Percentiles rank a stretch among this genome's conserved stretches.
These are phyloP conservation scores for Colletotrichum tanaceti DNA, from an alignment of 2,329 filamentous ascomycete species.

Conservation along the genomic window DNA sequence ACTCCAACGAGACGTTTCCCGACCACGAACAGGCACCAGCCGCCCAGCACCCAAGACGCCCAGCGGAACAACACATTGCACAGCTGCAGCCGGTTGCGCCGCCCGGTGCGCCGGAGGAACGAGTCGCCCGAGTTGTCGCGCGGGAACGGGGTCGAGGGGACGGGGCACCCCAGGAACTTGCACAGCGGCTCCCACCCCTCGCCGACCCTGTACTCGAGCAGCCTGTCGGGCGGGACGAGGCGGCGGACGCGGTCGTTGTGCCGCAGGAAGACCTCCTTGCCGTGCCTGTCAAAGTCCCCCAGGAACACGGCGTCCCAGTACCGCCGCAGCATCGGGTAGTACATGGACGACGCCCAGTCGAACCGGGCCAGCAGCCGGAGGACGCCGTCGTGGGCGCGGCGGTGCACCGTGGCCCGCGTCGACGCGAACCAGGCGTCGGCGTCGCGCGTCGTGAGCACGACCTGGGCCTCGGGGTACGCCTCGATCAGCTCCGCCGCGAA, in stretches of 20 bases:
- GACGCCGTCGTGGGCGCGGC: slow-evolving; percentile 44
- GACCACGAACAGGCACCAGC: neutral
- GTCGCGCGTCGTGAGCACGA: slow-evolving; percentile 48
- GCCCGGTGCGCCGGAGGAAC: neutral
- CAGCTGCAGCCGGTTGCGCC: neutral
- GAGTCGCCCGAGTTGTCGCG: slow-evolving; percentile 46
- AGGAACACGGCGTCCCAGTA: slow-evolving; percentile 77
- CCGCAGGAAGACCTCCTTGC: slow-evolving; percentile 44
- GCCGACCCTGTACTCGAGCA: slow-evolving; percentile 33
- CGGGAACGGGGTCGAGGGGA: slow-evolving; percentile 51
- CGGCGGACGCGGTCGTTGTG: slow-evolving; percentile 30
- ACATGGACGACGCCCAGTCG: slow-evolving; percentile 75
- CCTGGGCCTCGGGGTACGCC: slow-evolving; percentile 51
- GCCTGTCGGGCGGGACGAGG: slow-evolving; percentile 5
- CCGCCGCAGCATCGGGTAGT: slow-evolving; percentile 76
- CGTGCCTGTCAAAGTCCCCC: slow-evolving; percentile 65
- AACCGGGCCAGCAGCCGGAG: slow-evolving; percentile 45
- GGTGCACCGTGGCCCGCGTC: slow-evolving; percentile 44
- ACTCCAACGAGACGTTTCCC: neutral
- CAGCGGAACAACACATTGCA: slow-evolving; percentile 18
- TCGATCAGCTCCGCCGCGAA: slow-evolving; percentile 46
- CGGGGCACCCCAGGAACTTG: slow-evolving; percentile 51
- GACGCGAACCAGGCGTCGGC: slow-evolving; percentile 48
- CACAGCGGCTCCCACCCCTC: slow-evolving; percentile 60
- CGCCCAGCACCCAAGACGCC: slow-evolving; percentile 1